These are phyloP conservation scores for Aethionema arabicum DNA, from an alignment of 345 rosid species.

Conservation along the genomic window DNA sequence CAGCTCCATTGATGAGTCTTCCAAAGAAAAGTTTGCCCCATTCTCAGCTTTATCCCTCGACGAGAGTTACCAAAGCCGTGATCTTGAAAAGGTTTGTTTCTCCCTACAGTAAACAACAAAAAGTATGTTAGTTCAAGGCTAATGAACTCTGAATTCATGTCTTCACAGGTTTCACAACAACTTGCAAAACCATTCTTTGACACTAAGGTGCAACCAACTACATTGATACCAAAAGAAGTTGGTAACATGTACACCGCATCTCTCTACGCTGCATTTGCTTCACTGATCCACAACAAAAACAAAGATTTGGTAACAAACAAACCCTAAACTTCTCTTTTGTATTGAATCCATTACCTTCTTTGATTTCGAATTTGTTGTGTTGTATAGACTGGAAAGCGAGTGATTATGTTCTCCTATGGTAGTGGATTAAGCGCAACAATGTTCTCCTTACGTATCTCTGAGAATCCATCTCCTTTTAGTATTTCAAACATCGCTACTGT, in stretches of 20 bases:
- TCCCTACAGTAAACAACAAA: neutral
- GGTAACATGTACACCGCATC: slow-evolving; percentile 99
- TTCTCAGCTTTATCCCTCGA: slow-evolving; percentile 69
- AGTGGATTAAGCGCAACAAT: slow-evolving; percentile 94
- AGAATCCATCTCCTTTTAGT: slow-evolving; percentile 69
- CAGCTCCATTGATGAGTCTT: slow-evolving; percentile 77
- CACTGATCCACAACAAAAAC: slow-evolving; percentile 80
- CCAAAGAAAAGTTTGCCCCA: slow-evolving; percentile 79
- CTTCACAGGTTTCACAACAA: slow-evolving; percentile 79
- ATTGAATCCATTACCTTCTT: slow-evolving; percentile 1
- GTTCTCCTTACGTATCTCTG: slow-evolving; percentile 73
- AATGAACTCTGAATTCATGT: neutral
- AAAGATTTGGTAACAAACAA: slow-evolving; percentile 58
- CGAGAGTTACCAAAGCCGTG: slow-evolving; percentile 94
- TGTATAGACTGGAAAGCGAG: slow-evolving; percentile 74
- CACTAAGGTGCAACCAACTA: slow-evolving; percentile 80
- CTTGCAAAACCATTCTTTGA: slow-evolving; percentile 87
- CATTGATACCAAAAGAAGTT: slow-evolving; percentile 93
- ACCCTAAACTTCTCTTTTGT: neutral
- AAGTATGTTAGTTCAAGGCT: no score
- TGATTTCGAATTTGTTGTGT: neutral
- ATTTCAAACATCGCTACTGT: slow-evolving; percentile 71
- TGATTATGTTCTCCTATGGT: slow-evolving; percentile 89
- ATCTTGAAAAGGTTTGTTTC: slow-evolving; percentile 86
- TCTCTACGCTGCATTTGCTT: slow-evolving; percentile 89